A percentile compares a stretch with the other conserved stretches of the same genome.
These are phyloP conservation scores for Beauveria asiatica DNA, from an alignment of 2,329 filamentous ascomycete genomes.

Conservation along the genomic window DNA sequence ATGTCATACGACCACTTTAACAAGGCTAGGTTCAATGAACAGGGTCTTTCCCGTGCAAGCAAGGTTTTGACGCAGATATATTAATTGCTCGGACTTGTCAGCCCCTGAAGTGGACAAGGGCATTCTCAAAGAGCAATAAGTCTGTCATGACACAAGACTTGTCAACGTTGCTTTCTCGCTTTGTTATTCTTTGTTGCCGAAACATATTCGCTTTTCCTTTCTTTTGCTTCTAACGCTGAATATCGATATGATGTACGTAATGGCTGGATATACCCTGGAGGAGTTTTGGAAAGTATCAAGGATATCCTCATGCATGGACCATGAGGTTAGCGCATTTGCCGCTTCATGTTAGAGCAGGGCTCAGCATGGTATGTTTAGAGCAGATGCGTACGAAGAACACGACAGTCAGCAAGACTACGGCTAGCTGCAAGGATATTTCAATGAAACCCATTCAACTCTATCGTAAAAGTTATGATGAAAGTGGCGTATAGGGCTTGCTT, in stretches of 20 bases:
- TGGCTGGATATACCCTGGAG: slow-evolving; percentile 10
- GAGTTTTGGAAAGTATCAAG: slow-evolving; percentile 1
- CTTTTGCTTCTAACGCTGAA: not conserved
- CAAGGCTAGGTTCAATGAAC: not conserved
- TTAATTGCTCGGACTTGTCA: not conserved
- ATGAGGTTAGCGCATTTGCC: not conserved
- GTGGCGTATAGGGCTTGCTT: no score
- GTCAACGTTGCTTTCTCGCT: not conserved
- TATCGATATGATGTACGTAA: slow-evolving; percentile 6
- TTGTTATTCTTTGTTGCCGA: not conserved
- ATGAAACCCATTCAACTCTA: not conserved
- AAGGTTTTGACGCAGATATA: slow-evolving; percentile 2
- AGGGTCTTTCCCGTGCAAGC: not conserved
- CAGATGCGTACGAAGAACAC: not conserved
- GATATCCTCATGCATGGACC: not conserved
- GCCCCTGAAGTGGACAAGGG: not conserved
- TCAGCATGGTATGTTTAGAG: not conserved
- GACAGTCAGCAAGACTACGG: not conserved
- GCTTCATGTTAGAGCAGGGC: slow-evolving; percentile 4
- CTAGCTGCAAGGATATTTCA: not conserved
- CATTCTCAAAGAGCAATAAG: not conserved
- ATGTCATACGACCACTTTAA: not conserved
- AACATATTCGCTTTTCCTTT: not conserved
- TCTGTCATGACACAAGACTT: not conserved
- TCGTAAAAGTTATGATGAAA: no score